Percentiles rank a stretch among this genome's conserved stretches.
Evolutionary conservation across 495 filamentous ascomycete genomes (phyloP).

Genomic region (Cercophora sp.): DNA sequence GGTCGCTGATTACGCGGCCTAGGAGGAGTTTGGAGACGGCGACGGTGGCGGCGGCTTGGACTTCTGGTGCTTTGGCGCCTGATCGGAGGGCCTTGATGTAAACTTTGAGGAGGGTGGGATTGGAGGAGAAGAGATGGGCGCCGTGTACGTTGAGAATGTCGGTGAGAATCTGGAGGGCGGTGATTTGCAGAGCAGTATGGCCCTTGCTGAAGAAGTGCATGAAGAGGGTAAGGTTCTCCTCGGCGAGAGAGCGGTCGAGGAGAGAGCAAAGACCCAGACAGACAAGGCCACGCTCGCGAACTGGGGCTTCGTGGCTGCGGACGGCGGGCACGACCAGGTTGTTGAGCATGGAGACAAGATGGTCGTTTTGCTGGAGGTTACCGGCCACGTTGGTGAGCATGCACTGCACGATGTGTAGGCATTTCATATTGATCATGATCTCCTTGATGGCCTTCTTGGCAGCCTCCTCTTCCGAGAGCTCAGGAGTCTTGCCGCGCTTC

Average conservation of each 20-base stretch:
- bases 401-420: slow-evolving; percentile 93
- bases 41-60: slow-evolving; percentile 77
- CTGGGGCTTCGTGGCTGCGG: slow-evolving; percentile 84
- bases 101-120: slow-evolving; percentile 64
- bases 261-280: slow-evolving; percentile 90
- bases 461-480: slow-evolving; percentile 65
- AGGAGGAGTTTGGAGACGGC: slow-evolving; percentile 86
- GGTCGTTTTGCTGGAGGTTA: slow-evolving; percentile 76
- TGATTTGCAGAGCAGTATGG: slow-evolving; percentile 81
- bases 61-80: slow-evolving; percentile 60
- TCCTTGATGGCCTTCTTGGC: slow-evolving; percentile 79
- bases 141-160: slow-evolving; percentile 90
- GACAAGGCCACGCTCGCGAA: slow-evolving; percentile 82
- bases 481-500: slow-evolving; percentile 41
- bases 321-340: slow-evolving; percentile 95
- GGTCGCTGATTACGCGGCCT: slow-evolving; percentile 59
- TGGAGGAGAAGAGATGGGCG: slow-evolving; percentile 60
- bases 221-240: slow-evolving; percentile 90
- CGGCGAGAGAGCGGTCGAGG: slow-evolving; percentile 83
- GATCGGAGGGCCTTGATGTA: slow-evolving; percentile 73
- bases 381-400: slow-evolving; percentile 91
- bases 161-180: slow-evolving; percentile 85
- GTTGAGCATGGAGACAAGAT: slow-evolving; percentile 91
- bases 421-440: slow-evolving; percentile 97
- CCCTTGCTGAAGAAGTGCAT: slow-evolving; percentile 95